Conservation (phyloP, 1,139 yeast species). For the Blastobotrys elegans region DNA sequence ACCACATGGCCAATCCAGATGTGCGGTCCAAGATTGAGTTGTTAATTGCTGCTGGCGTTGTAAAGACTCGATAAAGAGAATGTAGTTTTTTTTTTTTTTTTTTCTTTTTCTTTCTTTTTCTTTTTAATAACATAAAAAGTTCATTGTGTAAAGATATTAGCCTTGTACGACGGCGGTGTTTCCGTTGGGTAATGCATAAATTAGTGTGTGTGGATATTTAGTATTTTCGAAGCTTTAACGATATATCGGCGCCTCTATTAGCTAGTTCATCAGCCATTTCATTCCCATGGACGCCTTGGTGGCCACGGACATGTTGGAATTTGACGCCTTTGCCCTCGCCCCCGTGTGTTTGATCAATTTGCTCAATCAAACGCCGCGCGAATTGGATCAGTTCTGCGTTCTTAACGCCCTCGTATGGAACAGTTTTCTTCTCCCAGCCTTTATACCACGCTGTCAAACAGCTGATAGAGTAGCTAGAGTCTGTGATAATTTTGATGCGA, state of each 20-base stretch:
- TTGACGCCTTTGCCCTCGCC: conserved; percentile 31
- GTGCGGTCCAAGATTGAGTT: conserved; percentile 83
- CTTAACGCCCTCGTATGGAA: neutral
- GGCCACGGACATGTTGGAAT: conserved; percentile 66
- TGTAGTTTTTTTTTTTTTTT: too few species aligned
- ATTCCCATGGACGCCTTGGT: conserved; percentile 64
- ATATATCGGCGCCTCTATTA: conserved; percentile 10
- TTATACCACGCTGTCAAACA: conserved; percentile 47
- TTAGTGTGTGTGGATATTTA: too few species aligned
- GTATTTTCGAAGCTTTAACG: neutral
- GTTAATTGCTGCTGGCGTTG: conserved; percentile 94
- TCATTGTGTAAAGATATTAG: too few species aligned
- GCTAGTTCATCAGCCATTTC: conserved; percentile 76
- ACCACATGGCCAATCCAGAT: conserved; percentile 96
- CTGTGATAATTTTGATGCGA: conserved; percentile 41
- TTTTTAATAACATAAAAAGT: too few species aligned
- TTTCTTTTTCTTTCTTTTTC: neutral
- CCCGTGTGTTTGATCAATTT: conserved; percentile 29
- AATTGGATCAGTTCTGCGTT: conserved; percentile 12
- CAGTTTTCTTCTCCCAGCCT: conserved; percentile 46
- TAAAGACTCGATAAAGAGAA: conserved; percentile 87
- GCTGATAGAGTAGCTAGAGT: conserved; percentile 53
- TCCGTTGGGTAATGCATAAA: too few species aligned
- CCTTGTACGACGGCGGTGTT: too few species aligned
- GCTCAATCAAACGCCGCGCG: conserved; percentile 23